phyloP scores from a whole-genome alignment of 345 rosid genomes.

The Psidium friedrichsthalianum region DNA sequence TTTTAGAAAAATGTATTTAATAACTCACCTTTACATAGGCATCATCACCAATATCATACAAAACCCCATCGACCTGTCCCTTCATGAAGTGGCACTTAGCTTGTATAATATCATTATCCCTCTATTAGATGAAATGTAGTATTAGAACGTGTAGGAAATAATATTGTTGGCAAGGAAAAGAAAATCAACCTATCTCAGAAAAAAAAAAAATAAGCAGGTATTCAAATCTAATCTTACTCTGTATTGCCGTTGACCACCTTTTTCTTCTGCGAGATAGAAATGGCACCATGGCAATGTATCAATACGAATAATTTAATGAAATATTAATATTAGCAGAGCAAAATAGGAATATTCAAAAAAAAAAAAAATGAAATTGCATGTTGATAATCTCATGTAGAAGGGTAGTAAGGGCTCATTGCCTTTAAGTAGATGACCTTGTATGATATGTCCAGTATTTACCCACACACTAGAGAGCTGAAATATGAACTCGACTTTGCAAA shows the following conservation, averaged over 20 bases:
- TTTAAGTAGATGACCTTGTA: too few relatives aligned
- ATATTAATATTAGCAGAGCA: neutral
- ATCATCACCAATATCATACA: conserved; percentile 37
- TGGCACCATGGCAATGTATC: neutral
- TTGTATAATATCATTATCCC: conserved; percentile 17
- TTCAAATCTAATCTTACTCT: conserved; percentile 19
- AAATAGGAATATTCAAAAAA: too few relatives aligned
- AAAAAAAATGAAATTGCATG: neutral
- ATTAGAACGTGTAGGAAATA: neutral
- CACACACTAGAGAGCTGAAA: too few relatives aligned
- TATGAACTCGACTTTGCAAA: neutral
- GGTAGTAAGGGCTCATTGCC: neutral
- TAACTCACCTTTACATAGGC: conserved; percentile 47
- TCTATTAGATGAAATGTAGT: neutral
- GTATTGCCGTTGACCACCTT: conserved; percentile 2
- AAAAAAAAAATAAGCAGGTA: neutral
- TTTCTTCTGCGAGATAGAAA: conserved; percentile 4
- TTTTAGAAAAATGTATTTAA: neutral
- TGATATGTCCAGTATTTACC: too few relatives aligned
- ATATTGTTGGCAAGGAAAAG: too few relatives aligned
- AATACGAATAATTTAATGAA: neutral
- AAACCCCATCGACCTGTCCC: conserved; percentile 37
- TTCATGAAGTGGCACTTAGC: conserved; percentile 30
- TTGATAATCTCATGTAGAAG: neutral
- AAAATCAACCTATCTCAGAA: neutral